These are phyloP conservation scores for Aspergillus carlsbadensis DNA, from an alignment of 495 filamentous ascomycete species.

Conservation along the genomic window DNA sequence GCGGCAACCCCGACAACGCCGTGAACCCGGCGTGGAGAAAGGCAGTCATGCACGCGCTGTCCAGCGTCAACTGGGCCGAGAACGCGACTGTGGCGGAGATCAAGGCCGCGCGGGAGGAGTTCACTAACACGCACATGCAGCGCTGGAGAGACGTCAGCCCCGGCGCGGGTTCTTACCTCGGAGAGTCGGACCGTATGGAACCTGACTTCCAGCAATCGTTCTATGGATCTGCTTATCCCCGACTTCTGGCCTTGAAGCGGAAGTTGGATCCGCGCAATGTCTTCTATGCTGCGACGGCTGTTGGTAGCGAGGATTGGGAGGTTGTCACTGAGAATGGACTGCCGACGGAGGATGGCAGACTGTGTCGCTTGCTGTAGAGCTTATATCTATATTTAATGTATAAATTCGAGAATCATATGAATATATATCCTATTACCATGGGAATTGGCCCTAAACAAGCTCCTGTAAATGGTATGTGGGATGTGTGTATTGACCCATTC, in stretches of 20 bases:
- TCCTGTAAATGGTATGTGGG: too few relatives aligned
- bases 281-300: conserved; percentile 55
- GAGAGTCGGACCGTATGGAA: conserved; percentile 55
- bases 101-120: conserved; percentile 18
- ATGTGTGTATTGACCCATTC: too few relatives aligned
- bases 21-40: conserved; percentile 57
- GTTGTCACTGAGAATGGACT: conserved; percentile 30
- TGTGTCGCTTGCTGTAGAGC: conserved; percentile 16
- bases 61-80: conserved; percentile 29
- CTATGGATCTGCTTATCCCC: conserved; percentile 56
- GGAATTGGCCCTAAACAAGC: too few relatives aligned
- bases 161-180: conserved; percentile 36
- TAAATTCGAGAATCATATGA: too few relatives aligned
- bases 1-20: conserved; percentile 32
- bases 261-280: conserved; percentile 52
- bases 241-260: conserved; percentile 51
- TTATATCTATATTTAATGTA: too few relatives aligned
- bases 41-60: conserved; percentile 53
- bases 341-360: conserved; percentile 34
- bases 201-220: conserved; percentile 63
- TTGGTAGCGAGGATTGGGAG: conserved; percentile 54
- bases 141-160: conserved; percentile 49
- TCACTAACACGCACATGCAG: conserved; percentile 43
- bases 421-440: too few relatives aligned
- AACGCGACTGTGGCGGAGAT: conserved; percentile 23